Evolutionary conservation across 495 filamentous ascomycete genomes (phyloP).

Genomic region (Cenococcum geophilum): DNA sequence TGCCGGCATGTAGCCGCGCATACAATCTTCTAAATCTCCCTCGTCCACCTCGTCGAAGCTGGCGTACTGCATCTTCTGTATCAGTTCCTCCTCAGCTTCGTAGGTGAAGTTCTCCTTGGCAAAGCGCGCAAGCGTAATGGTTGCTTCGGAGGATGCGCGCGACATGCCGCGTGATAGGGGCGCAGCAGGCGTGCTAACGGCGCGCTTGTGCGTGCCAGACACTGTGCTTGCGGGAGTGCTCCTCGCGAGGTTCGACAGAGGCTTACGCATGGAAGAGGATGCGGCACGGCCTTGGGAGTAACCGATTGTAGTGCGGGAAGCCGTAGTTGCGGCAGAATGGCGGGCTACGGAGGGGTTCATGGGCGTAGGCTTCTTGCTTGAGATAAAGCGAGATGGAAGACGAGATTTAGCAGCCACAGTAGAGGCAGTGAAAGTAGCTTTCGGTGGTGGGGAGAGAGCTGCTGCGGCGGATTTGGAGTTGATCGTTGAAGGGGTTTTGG

Average conservation of each 20-base stretch:
- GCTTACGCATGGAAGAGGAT: slow-evolving; percentile 44
- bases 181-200: background rate
- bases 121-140: background rate
- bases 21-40: background rate
- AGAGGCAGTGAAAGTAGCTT: slow-evolving; percentile 36
- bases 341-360: slow-evolving; percentile 52
- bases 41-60: background rate
- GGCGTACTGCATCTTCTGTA: background rate
- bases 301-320: slow-evolving; percentile 70
- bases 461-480: slow-evolving; percentile 51
- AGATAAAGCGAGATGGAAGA: slow-evolving; percentile 37
- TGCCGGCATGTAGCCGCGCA: background rate
- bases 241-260: slow-evolving; percentile 23
- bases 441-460: slow-evolving; percentile 44
- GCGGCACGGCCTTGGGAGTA: slow-evolving; percentile 69
- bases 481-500: slow-evolving; percentile 39
- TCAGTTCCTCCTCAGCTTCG: slow-evolving; percentile 5
- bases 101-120: slow-evolving; percentile 2
- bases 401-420: slow-evolving; percentile 42
- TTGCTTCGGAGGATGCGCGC: background rate
- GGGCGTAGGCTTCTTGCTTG: slow-evolving; percentile 42
- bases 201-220: background rate
- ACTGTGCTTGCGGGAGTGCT: background rate
- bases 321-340: slow-evolving; percentile 55
- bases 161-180: background rate